Base-by-base conservation (phyloP, 164 flowering plant genomes). In the Macadamia tetraphylla region DNA sequence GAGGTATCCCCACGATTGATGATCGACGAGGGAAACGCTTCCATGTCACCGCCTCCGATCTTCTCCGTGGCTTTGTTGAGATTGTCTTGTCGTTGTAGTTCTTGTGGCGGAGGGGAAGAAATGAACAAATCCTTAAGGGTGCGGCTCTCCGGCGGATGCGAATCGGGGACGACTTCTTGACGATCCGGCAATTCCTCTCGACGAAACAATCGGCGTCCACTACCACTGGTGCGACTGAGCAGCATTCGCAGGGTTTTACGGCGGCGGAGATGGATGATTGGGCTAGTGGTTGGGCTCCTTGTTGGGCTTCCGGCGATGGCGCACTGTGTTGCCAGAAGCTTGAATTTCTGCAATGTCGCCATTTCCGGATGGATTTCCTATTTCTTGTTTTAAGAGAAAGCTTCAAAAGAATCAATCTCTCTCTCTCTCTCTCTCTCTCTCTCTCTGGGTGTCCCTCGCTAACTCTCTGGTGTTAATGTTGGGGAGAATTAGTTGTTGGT, bases 261-360 rank as follows among this genome's bases (percentile, higher is more conserved):
- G 69, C 94, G 91, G 66, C 92, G 94, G 78, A 91, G 82, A 64
- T 86, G 95, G 71, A 89, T 70, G 9, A 85, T 87, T 0, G 92
- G 96, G 67, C 92, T 88, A 3, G 90, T 63, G 0, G 82, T 75
- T 0, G 98, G 96, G 77, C 96, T 92, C 18, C 82, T 73, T 1
- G 90, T 73, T 0, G 92, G 92, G 69, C 87, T 85, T 6, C 81
- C 76, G 46, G 89, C 78, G 3, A 84, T 74, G 30, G 89, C 86
- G 72, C 98, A 92, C 59, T 86, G 96, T 0, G 91, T 86, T 3
- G 96, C 98, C 15, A 92, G 63, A 15, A 87, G 72, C 85, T 90
- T 90, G 84, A 92, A 90, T 75, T 85, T 92, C 71, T 87, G 94
- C 48, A 92, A 67, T 9, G 91, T 87, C 43, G 93, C 81, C 90